Conservation (phyloP, 768 basidiomycete genomes). For the Mycena crocata region DNA sequence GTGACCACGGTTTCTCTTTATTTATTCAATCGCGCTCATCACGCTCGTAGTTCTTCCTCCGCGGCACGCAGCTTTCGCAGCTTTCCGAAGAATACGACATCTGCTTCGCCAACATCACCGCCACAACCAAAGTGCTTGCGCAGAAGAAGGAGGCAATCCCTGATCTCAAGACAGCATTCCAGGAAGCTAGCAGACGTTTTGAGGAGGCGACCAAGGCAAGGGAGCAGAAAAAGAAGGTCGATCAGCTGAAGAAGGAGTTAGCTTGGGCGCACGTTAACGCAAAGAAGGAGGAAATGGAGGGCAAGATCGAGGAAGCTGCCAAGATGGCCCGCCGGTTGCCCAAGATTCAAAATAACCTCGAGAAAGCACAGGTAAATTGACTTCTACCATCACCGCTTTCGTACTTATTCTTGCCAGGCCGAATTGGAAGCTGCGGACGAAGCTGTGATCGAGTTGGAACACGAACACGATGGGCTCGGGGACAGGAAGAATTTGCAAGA, state of each 20-base stretch:
- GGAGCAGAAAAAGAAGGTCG: slow-evolving; percentile 73
- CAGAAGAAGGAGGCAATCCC: slow-evolving; percentile 84
- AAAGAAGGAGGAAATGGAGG: slow-evolving; percentile 71
- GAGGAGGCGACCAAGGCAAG: slow-evolving; percentile 81
- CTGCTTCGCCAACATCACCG: slow-evolving; percentile 77
- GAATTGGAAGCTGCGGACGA: slow-evolving; percentile 35
- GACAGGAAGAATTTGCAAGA: slow-evolving; percentile 59
- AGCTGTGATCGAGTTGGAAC: slow-evolving; percentile 52
- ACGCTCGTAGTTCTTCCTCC: slow-evolving; percentile 84
- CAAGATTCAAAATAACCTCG: slow-evolving; percentile 50
- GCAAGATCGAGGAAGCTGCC: slow-evolving; percentile 50
- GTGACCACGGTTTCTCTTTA: slow-evolving; percentile 50
- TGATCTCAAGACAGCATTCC: slow-evolving; percentile 71
- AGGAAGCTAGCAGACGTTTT: slow-evolving; percentile 68
- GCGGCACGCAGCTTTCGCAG: slow-evolving; percentile 91
- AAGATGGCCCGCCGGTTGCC: slow-evolving; percentile 49
- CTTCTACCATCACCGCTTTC: slow-evolving; percentile 44
- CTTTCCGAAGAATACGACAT: slow-evolving; percentile 88
- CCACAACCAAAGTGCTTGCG: slow-evolving; percentile 71
- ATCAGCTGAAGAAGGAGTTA: slow-evolving; percentile 81
- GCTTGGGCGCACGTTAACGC: slow-evolving; percentile 88
- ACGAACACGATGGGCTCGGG: slow-evolving; percentile 54
- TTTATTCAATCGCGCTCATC: slow-evolving; percentile 8
- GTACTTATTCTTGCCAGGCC: slow-evolving; percentile 2
- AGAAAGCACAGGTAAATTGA: slow-evolving; percentile 47